Conservation (phyloP, 2,329 filamentous ascomycete species). For the Penicillium sumatraense region DNA sequence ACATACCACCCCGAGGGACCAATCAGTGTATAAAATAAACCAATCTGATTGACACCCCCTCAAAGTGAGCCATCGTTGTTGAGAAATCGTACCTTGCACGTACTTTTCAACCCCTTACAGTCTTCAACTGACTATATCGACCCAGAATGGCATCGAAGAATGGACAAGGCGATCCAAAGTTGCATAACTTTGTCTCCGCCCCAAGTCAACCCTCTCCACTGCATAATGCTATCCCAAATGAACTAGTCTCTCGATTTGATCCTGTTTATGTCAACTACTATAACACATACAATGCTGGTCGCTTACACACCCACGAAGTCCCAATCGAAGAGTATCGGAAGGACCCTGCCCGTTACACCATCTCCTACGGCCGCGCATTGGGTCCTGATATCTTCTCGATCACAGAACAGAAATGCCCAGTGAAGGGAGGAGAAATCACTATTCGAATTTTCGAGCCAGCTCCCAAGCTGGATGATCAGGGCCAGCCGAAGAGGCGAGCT, state of each 20-base stretch:
- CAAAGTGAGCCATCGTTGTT: too few relatives aligned
- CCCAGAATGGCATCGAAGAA: slow-evolving; percentile 15
- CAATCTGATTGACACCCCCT: background rate
- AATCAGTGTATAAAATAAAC: background rate
- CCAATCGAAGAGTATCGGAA: slow-evolving; percentile 45
- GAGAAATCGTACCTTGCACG: too few relatives aligned
- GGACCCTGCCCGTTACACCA: slow-evolving; percentile 44
- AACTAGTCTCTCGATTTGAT: slow-evolving; percentile 45
- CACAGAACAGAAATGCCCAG: slow-evolving; percentile 46
- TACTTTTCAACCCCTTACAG: too few relatives aligned
- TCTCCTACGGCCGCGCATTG: slow-evolving; percentile 42
- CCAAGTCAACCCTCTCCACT: slow-evolving; percentile 37
- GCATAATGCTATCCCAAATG: slow-evolving; percentile 46
- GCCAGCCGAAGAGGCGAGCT: slow-evolving; percentile 36
- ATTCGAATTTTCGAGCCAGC: slow-evolving; percentile 47
- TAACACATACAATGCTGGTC: slow-evolving; percentile 48
- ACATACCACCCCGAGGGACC: background rate
- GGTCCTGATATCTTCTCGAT: slow-evolving; percentile 45
- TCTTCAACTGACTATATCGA: background rate
- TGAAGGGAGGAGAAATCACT: slow-evolving; percentile 45
- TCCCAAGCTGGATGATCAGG: slow-evolving; percentile 28
- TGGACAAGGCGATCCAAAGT: slow-evolving; percentile 19
- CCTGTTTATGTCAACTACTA: slow-evolving; percentile 48
- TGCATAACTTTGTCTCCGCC: slow-evolving; percentile 33
- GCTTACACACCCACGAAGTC: slow-evolving; percentile 48